Conservation (phyloP, 2,329 filamentous ascomycete species). For the Pseudogymnoascus sp. region DNA sequence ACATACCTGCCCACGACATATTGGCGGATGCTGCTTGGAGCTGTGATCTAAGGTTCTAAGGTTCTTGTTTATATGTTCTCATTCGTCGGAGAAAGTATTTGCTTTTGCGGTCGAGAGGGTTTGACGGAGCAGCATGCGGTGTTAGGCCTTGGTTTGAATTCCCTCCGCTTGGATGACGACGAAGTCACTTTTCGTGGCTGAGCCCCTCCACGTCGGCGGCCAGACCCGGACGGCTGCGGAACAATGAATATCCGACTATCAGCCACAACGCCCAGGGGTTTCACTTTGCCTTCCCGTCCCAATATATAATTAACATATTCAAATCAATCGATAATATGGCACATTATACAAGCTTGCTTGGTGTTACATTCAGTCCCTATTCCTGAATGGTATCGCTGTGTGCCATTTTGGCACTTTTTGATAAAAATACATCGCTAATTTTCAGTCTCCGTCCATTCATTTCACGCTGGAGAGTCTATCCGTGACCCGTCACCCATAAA, state of each 20-base stretch:
- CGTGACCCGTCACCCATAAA: not conserved
- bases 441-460: not conserved
- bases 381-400: not conserved
- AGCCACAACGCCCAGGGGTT: not conserved
- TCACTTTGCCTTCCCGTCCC: not conserved
- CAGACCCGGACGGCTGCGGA: not conserved
- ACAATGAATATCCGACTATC: not conserved
- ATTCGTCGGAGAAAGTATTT: not conserved
- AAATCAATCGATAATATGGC: not conserved
- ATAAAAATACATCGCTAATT: not conserved
- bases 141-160: not conserved
- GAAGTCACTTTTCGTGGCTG: constrained; percentile 5
- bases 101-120: not conserved
- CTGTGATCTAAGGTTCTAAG: not conserved
- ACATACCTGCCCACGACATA: constrained; percentile 65
- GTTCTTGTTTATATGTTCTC: not conserved
- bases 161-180: not conserved
- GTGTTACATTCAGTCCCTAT: not conserved
- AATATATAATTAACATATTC: not conserved
- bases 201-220: not conserved
- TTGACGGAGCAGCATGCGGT: not conserved
- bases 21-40: constrained; percentile 19
- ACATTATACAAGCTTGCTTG: not conserved
- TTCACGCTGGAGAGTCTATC: not conserved
- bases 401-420: not conserved